These are phyloP conservation scores for Aspergillus tanneri DNA, from an alignment of 2,329 filamentous ascomycete genomes.

Conservation along the genomic window DNA sequence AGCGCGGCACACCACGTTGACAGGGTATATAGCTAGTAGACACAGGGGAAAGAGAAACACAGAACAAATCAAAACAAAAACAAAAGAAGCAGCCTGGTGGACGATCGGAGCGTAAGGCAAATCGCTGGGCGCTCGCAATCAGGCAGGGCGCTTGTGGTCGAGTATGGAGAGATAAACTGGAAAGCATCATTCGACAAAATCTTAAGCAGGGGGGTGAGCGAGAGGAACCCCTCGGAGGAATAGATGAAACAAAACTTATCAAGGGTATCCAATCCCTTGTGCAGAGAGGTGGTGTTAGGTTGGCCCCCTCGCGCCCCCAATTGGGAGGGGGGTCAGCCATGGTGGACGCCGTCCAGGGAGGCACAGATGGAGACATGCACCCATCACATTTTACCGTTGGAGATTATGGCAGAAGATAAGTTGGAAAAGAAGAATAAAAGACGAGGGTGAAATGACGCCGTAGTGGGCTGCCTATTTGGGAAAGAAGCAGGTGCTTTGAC, in stretches of 20 bases:
- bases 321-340: not conserved
- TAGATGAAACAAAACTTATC: slow-evolving; percentile 17
- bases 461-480: not conserved
- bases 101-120: not conserved
- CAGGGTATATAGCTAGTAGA: not conserved
- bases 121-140: slow-evolving; percentile 2
- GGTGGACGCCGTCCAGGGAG: not conserved
- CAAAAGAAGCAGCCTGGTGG: not conserved
- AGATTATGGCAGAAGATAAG: not conserved
- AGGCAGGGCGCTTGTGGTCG: slow-evolving; percentile 1
- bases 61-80: slow-evolving; percentile 1
- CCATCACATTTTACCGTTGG: not conserved
- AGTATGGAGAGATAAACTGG: slow-evolving; percentile 1
- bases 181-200: slow-evolving; percentile 1
- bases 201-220: slow-evolving; percentile 9
- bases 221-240: slow-evolving; percentile 7
- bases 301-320: slow-evolving; percentile 2
- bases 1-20: not conserved
- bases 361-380: not conserved
- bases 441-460: not conserved
- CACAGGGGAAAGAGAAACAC: not conserved
- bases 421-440: not conserved
- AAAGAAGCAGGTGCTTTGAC: no score
- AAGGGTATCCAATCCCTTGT: slow-evolving; percentile 14
- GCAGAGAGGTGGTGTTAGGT: slow-evolving; percentile 8